phyloP scores from a whole-genome alignment of 2,329 filamentous ascomycete species.

The Ceratocystiopsis sp. region DNA sequence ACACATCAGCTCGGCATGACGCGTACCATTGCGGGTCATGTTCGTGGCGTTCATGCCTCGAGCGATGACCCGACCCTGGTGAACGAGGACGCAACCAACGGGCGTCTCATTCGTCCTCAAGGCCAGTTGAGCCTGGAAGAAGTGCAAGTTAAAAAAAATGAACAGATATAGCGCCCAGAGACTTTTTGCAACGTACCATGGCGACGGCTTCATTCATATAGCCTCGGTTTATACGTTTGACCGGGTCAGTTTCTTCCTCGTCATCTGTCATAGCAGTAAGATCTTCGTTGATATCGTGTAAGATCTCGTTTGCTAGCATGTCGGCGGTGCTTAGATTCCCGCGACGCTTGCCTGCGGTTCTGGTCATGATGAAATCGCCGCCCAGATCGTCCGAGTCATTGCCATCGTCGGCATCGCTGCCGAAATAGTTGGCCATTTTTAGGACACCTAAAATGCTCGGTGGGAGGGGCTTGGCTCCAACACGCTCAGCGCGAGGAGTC shows the following conservation, averaged over 20 bases:
- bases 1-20: constrained; percentile 90
- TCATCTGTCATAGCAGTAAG: constrained; percentile 8
- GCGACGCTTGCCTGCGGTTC: constrained; percentile 10
- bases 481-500: too few relatives aligned
- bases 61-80: constrained; percentile 62
- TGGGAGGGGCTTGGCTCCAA: too few relatives aligned
- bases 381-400: constrained; percentile 6
- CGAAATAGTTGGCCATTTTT: background rate
- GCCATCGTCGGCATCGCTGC: constrained; percentile 6
- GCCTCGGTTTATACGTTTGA: constrained; percentile 23
- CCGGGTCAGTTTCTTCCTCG: constrained; percentile 15
- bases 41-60: constrained; percentile 96
- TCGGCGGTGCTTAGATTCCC: constrained; percentile 9
- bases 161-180: background rate
- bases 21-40: constrained; percentile 72
- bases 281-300: constrained; percentile 15
- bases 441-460: too few relatives aligned
- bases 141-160: background rate
- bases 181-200: constrained; percentile 40
- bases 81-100: constrained; percentile 87
- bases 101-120: constrained; percentile 81
- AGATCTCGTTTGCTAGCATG: constrained; percentile 10
- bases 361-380: constrained; percentile 10
- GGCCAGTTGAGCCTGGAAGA: constrained; percentile 59
- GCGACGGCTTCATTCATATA: constrained; percentile 78